phyloP scores from a whole-genome alignment of 1,284 basidiomycete genomes.

The Tilletiopsis washingtonensis region DNA sequence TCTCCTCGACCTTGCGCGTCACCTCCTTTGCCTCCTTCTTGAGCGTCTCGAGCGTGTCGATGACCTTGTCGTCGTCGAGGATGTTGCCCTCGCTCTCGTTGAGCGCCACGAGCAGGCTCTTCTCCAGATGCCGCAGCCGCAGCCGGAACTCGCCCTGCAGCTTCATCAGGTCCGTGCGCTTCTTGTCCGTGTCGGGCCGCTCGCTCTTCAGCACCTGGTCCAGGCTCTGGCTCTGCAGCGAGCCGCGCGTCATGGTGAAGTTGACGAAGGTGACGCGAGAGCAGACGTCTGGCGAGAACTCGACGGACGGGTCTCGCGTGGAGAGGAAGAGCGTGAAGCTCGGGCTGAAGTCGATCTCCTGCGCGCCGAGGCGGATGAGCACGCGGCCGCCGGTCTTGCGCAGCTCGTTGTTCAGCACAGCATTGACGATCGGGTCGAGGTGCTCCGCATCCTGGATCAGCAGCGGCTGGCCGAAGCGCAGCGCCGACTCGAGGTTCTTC shows the following conservation, averaged over 20 bases:
- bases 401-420: slow-evolving; percentile 94
- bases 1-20: slow-evolving; percentile 92
- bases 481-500: slow-evolving; percentile 95
- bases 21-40: slow-evolving; percentile 97
- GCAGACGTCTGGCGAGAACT: slow-evolving; percentile 97
- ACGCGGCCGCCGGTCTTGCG: slow-evolving; percentile 81
- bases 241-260: slow-evolving; percentile 98
- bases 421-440: slow-evolving; percentile 94
- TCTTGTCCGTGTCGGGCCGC: slow-evolving; percentile 90
- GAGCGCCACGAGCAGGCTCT: slow-evolving; percentile 83
- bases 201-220: slow-evolving; percentile 96
- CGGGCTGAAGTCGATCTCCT: slow-evolving; percentile 99
- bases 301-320: slow-evolving; percentile 90
- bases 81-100: slow-evolving; percentile 97
- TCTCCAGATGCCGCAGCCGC: slow-evolving; percentile 84
- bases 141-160: slow-evolving; percentile 96
- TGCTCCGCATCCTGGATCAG: slow-evolving; percentile 97
- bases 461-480: slow-evolving; percentile 95
- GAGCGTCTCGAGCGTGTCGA: slow-evolving; percentile 89
- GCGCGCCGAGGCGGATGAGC: slow-evolving; percentile 91
- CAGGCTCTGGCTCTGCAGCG: slow-evolving; percentile 93
- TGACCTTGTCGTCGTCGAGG: slow-evolving; percentile 97
- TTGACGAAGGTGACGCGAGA: slow-evolving; percentile 99
- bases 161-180: slow-evolving; percentile 96
- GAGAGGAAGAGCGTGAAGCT: slow-evolving; percentile 95